These are phyloP conservation scores for Metschnikowia cubensis DNA, from an alignment of 805 yeast species.

Conservation along the genomic window DNA sequence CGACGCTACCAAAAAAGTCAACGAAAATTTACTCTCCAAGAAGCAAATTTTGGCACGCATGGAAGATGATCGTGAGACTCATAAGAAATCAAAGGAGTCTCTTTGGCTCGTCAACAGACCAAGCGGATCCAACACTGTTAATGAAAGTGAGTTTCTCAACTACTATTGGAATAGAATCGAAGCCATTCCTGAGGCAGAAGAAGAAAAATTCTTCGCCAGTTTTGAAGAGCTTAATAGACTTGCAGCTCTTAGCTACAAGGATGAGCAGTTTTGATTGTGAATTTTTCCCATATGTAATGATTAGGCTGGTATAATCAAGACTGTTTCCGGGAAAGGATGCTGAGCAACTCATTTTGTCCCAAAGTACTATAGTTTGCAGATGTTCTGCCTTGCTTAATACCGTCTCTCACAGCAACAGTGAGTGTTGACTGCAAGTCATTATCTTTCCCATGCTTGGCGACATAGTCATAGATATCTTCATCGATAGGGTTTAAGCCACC, in stretches of 20 bases:
- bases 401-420: constrained; percentile 49
- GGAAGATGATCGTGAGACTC: constrained; percentile 91
- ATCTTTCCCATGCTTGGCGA: constrained; percentile 39
- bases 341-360: constrained; percentile 68
- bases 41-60: constrained; percentile 69
- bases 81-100: constrained; percentile 77
- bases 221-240: constrained; percentile 53
- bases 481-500: constrained; percentile 69
- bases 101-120: constrained; percentile 66
- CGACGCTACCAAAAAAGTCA: constrained; percentile 21
- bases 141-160: constrained; percentile 34
- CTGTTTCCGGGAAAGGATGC: constrained; percentile 36
- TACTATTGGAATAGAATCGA: constrained; percentile 51
- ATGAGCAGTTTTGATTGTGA: constrained; percentile 30
- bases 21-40: constrained; percentile 26
- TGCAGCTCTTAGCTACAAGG: constrained; percentile 51
- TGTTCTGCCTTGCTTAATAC: constrained; percentile 46
- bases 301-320: not conserved
- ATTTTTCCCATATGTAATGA: not conserved
- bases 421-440: constrained; percentile 44
- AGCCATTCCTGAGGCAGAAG: constrained; percentile 43
- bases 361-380: constrained; percentile 60
- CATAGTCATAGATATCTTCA: constrained; percentile 60
- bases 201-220: constrained; percentile 36
- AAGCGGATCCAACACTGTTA: constrained; percentile 29